Evolutionary conservation across 2,329 filamentous ascomycete genomes (phyloP).

Genomic region (Aquanectria penicillioides): DNA sequence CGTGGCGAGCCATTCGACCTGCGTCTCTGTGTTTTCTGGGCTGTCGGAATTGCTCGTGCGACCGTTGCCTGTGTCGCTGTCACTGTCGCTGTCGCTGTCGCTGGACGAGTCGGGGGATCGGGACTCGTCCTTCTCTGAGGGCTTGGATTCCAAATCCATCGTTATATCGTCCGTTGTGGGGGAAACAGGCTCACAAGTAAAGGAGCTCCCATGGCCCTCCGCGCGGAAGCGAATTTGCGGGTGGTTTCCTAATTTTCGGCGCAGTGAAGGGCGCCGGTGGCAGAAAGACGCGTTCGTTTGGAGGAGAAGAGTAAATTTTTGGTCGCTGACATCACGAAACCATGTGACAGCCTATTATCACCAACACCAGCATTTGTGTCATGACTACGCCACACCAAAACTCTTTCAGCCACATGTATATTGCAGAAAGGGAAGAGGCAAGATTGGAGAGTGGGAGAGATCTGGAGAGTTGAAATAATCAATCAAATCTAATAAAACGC

Average conservation of each 20-base stretch:
- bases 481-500: background rate
- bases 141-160: constrained; percentile 45
- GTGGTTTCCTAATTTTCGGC: constrained; percentile 17
- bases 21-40: constrained; percentile 47
- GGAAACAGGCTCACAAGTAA: background rate
- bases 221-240: constrained; percentile 8
- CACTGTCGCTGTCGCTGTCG: constrained; percentile 46
- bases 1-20: constrained; percentile 76
- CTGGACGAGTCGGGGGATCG: constrained; percentile 43
- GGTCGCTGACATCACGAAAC: constrained; percentile 39
- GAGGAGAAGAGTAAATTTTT: constrained; percentile 31
- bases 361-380: background rate
- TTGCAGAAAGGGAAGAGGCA: no score
- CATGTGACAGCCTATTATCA: no score
- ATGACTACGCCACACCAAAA: background rate
- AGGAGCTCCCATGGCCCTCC: constrained; percentile 38
- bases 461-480: no score
- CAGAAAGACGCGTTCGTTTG: constrained; percentile 36
- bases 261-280: constrained; percentile 21
- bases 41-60: constrained; percentile 46
- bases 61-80: constrained; percentile 40
- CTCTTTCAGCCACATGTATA: background rate
- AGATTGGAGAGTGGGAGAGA: no score
- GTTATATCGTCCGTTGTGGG: constrained; percentile 25
- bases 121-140: constrained; percentile 47